Evolutionary conservation across 176 grass and related monocot species (phyloP).

Genomic region (Hsuehochloa calcarea): DNA sequence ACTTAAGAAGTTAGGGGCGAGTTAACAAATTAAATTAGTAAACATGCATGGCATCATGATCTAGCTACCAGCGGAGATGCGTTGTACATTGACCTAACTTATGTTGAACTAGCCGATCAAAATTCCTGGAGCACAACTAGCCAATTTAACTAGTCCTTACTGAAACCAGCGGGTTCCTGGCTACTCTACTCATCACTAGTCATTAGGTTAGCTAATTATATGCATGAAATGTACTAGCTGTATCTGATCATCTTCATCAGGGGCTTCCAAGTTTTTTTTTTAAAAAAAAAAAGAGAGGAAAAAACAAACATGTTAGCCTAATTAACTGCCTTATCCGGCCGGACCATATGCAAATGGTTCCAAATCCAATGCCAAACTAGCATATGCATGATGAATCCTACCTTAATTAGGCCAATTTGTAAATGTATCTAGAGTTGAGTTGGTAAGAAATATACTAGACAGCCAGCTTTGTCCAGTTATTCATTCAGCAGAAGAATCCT

Average conservation of each 20-base stretch:
- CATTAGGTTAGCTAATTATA: background rate
- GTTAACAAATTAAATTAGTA: background rate
- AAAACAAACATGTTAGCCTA: background rate
- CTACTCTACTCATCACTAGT: background rate
- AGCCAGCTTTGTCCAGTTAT: background rate
- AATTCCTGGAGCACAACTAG: background rate
- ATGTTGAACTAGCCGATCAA: background rate
- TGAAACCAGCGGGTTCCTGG: background rate
- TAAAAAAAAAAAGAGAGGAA: background rate
- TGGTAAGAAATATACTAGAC: background rate
- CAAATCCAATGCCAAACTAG: slow-evolving; percentile 34
- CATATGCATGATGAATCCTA: background rate
- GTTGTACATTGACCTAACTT: slow-evolving; percentile 32
- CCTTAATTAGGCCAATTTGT: background rate
- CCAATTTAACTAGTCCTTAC: background rate
- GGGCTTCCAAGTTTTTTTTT: background rate
- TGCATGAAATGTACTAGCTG: background rate
- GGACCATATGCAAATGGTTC: background rate
- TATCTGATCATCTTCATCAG: background rate
- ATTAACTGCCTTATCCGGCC: slow-evolving; percentile 5
- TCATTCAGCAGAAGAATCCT: background rate
- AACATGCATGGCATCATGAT: background rate
- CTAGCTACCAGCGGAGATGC: background rate
- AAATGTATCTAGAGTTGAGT: background rate
- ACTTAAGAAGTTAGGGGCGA: background rate